These are phyloP conservation scores for Aurifilum marmelostoma DNA, from an alignment of 2,329 filamentous ascomycete species.

Conservation along the genomic window DNA sequence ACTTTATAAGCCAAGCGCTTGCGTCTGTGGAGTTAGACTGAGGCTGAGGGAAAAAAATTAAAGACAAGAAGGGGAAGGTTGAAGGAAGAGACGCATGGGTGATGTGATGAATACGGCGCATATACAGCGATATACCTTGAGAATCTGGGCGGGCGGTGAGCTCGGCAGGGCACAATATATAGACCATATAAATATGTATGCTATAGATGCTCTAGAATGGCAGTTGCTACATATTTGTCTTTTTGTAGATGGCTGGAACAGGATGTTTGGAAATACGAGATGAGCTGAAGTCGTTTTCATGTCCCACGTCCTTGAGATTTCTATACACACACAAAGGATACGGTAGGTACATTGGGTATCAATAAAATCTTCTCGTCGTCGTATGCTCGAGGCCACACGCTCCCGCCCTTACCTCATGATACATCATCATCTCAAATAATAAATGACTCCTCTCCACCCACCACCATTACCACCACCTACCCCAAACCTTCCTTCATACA, in stretches of 20 bases:
- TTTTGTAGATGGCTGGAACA: not conserved
- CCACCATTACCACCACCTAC: not conserved
- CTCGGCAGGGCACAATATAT: not conserved
- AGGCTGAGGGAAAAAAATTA: too few relatives aligned
- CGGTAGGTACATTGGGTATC: not conserved
- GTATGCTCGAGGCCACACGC: too few relatives aligned
- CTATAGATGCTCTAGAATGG: not conserved
- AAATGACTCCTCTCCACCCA: not conserved
- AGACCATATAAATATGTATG: not conserved
- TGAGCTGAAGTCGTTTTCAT: not conserved
- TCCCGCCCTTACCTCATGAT: not conserved
- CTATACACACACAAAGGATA: not conserved
- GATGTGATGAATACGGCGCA: not conserved
- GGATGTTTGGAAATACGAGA: too few relatives aligned
- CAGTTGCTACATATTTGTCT: not conserved
- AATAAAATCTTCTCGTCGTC: not conserved
- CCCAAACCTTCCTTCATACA: not conserved
- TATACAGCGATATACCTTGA: not conserved
- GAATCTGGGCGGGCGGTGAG: not conserved
- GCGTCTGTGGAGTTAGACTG: constrained; percentile 39
- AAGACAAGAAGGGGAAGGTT: not conserved
- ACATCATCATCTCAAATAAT: not conserved
- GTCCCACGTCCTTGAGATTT: not conserved
- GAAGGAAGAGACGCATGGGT: not conserved
- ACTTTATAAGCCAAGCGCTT: constrained; percentile 39